Evolutionary conservation across 352 stramenopile species (phyloP).

Genomic region (Pythium biforme): DNA sequence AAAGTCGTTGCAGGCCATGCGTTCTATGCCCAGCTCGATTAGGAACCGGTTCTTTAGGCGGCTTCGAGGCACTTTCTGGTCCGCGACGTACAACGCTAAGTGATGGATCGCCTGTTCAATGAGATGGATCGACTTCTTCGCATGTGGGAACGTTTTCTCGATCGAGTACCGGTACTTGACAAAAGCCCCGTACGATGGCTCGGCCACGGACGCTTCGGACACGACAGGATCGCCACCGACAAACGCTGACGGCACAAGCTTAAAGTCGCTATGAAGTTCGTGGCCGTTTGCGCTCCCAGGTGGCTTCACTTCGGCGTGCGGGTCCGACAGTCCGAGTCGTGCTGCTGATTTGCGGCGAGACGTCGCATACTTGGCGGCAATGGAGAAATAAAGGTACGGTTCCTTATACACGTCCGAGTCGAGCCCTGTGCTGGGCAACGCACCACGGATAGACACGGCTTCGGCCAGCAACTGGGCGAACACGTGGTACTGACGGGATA

Average conservation of each 20-base stretch:
- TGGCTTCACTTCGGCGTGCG: slow-evolving; percentile 18
- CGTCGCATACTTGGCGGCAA: slow-evolving; percentile 83
- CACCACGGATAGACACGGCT: slow-evolving; percentile 65
- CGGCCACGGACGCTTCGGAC: slow-evolving; percentile 41
- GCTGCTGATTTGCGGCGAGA: slow-evolving; percentile 64
- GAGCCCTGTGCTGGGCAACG: slow-evolving; percentile 48
- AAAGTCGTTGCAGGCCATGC: slow-evolving; percentile 67
- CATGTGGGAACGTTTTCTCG: slow-evolving; percentile 62
- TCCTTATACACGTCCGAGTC: slow-evolving; percentile 86
- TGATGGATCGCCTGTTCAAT: slow-evolving; percentile 78
- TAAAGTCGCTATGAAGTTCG: slow-evolving; percentile 45
- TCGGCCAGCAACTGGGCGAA: slow-evolving; percentile 83
- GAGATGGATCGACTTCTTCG: slow-evolving; percentile 69
- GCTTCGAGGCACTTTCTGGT: slow-evolving; percentile 59
- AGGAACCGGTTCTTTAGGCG: slow-evolving; percentile 77
- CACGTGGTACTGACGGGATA: slow-evolving; percentile 85
- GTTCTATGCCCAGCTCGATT: slow-evolving; percentile 70
- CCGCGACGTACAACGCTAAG: slow-evolving; percentile 61
- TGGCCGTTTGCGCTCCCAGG: slow-evolving; percentile 17
- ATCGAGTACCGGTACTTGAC: slow-evolving; percentile 64
- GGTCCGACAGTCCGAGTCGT: slow-evolving; percentile 46
- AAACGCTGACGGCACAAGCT: slow-evolving; percentile 70
- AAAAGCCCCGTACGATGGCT: slow-evolving; percentile 53
- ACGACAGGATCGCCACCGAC: slow-evolving; percentile 70
- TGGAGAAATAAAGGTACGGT: slow-evolving; percentile 84